These are phyloP conservation scores for Colletotrichum cuscutae DNA, from an alignment of 2,329 filamentous ascomycete species.

Conservation along the genomic window DNA sequence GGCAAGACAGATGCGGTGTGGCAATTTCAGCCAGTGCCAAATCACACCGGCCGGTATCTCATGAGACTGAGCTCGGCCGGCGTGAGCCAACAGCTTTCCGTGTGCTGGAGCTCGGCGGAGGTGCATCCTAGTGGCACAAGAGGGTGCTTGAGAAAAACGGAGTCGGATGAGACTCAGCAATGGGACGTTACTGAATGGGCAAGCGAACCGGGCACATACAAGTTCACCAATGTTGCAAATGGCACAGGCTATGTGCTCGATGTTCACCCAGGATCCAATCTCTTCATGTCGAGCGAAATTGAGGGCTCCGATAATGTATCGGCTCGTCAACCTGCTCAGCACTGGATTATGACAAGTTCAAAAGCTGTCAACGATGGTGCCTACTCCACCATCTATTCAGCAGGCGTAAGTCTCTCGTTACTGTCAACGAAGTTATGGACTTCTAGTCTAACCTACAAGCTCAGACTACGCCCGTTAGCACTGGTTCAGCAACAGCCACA, in stretches of 20 bases:
- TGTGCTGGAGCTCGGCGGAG: constrained; percentile 41
- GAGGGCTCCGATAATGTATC: constrained; percentile 32
- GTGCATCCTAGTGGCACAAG: constrained; percentile 40
- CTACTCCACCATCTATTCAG: constrained; percentile 46
- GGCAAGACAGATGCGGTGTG: constrained; percentile 35
- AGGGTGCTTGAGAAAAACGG: constrained; percentile 42
- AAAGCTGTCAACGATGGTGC: constrained; percentile 43
- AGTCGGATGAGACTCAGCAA: constrained; percentile 42
- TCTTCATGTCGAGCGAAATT: constrained; percentile 44
- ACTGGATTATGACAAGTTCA: constrained; percentile 47
- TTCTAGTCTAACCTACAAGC: neutral
- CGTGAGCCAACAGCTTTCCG: constrained; percentile 43
- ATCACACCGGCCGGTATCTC: constrained; percentile 43
- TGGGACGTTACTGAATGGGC: constrained; percentile 47
- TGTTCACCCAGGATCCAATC: constrained; percentile 43
- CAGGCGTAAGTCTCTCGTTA: constrained; percentile 35
- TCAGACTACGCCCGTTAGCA: neutral
- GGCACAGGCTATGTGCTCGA: constrained; percentile 46
- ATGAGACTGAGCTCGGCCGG: constrained; percentile 43
- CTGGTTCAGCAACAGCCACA: constrained; percentile 24
- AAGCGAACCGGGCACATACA: constrained; percentile 33
- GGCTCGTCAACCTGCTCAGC: constrained; percentile 43
- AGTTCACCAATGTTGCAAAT: constrained; percentile 45
- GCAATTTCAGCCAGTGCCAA: constrained; percentile 43
- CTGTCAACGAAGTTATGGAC: too few relatives aligned